Base-by-base conservation (phyloP, 176 grass and related monocot species). In the Oryza coarctata region DNA sequence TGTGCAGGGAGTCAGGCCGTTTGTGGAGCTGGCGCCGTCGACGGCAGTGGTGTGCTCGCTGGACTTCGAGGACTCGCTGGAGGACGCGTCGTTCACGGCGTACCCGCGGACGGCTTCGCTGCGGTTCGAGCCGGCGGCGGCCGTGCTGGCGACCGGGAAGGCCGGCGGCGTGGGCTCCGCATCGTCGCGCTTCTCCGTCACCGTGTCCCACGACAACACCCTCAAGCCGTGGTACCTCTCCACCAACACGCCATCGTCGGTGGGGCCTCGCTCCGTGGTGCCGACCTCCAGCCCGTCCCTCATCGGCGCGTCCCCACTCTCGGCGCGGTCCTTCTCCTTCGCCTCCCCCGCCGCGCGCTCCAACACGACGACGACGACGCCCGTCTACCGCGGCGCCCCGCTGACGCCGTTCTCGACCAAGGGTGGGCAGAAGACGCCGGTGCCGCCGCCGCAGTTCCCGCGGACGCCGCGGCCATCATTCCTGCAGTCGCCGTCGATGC, bases 141-240 rank as follows among this genome's bases (percentile, higher is more conserved):
- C 86, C 38, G 73, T 83, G 39, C 49, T 83, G 1, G 68, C 65
- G 6, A 28, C 74, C n/a, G 78, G 52, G 3, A 86, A 86, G 61
- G 62, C 61, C 7, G 81, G 29, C 15, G 85, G 31, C 18, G 45
- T 85, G 9, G 92, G 93, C 23, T 99, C 97, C 0, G 87, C 86
- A 20, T 99, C 96, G 11, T 94, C 93, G n/a, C 93, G 97, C 32
- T 99, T 99, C 93, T 91, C 97, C 2, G 91, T 99, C 71, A 89
- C 77, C 17, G 93, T 86, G 14, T 95, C 97, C 12, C 84, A 86
- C 87, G 70, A 94, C 82, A 88, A 99, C 87, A 84, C 97, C 31
- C 66, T 99, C 83, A 99, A 99, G 78, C 97, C 97, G 52, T 99
- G 97, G 97, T 99, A 99, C 83, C 91, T 99, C 65, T 95, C 89